phyloP scores from a whole-genome alignment of 2,329 filamentous ascomycete species.

The Colletotrichum limetticola region DNA sequence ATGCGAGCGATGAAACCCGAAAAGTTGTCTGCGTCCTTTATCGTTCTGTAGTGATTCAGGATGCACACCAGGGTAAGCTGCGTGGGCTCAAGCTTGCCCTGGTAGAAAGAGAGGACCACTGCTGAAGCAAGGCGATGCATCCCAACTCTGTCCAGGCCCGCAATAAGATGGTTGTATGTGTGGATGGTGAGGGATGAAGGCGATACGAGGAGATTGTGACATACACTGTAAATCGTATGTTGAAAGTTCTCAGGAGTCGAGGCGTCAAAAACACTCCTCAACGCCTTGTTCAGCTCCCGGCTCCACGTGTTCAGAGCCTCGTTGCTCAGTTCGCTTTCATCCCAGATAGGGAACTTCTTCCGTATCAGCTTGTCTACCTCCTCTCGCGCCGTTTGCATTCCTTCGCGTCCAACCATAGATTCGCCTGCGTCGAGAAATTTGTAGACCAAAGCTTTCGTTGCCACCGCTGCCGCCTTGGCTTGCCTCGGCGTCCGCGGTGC shows the following conservation, averaged over 20 bases:
- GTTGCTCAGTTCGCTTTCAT: neutral
- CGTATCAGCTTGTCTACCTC: constrained; percentile 24
- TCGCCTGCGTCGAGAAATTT: neutral
- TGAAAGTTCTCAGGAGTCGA: neutral
- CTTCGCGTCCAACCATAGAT: neutral
- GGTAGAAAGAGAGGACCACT: constrained; percentile 63
- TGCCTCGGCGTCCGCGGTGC: neutral
- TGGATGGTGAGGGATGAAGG: constrained; percentile 71
- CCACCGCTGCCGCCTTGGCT: neutral
- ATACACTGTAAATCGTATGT: constrained; percentile 56
- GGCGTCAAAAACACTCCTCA: constrained; percentile 18
- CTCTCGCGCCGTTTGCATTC: constrained; percentile 1
- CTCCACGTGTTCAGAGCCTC: neutral
- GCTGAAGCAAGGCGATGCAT: constrained; percentile 61
- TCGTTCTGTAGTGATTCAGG: constrained; percentile 60
- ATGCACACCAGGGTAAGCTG: constrained; percentile 60
- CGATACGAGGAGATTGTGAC: constrained; percentile 75
- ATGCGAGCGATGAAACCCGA: constrained; percentile 57
- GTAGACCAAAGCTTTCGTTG: neutral
- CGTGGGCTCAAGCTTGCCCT: constrained; percentile 57
- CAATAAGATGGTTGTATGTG: constrained; percentile 77
- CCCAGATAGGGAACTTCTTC: constrained; percentile 13
- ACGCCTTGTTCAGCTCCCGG: constrained; percentile 15
- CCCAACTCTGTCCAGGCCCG: constrained; percentile 68
- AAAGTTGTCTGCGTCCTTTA: constrained; percentile 54